Evolutionary conservation across 257 asterid genomes (phyloP).

Genomic region (Mentha longifolia): DNA sequence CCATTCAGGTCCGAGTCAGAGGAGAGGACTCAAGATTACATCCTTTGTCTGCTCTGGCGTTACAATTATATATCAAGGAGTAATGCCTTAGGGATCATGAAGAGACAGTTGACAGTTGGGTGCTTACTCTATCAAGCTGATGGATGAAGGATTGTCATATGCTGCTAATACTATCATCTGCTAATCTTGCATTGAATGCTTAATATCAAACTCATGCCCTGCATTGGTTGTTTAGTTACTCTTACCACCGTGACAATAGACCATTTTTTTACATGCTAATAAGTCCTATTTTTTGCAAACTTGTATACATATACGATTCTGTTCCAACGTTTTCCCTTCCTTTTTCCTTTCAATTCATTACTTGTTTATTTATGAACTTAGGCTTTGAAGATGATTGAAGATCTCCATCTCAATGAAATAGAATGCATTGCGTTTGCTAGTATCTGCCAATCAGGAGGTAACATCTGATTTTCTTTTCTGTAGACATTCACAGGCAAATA

Average conservation of each 20-base stretch:
- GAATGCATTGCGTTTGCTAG: conserved; percentile 80
- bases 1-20: neutral
- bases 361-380: conserved; percentile 40
- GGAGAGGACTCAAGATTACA: neutral
- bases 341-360: conserved; percentile 32
- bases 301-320: conserved; percentile 13
- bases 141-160: conserved; percentile 13
- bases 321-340: conserved; percentile 13
- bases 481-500: conserved; percentile 10
- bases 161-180: conserved; percentile 17
- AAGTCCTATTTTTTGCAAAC: neutral
- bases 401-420: conserved; percentile 93
- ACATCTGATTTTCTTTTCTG: conserved; percentile 12
- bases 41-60: neutral
- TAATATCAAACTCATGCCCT: conserved; percentile 2
- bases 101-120: neutral
- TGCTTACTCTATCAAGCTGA: conserved; percentile 19
- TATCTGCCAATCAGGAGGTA: conserved; percentile 96
- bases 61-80: neutral
- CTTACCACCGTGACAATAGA: neutral
- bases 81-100: neutral
- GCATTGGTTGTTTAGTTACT: conserved; percentile 19
- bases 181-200: conserved; percentile 18
- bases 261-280: neutral
- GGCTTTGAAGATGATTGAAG: conserved; percentile 93